Percentiles rank a stretch among this genome's conserved stretches.
Evolutionary conservation across 1,139 yeast species (phyloP).

Genomic region (Kodamaea plutei): DNA sequence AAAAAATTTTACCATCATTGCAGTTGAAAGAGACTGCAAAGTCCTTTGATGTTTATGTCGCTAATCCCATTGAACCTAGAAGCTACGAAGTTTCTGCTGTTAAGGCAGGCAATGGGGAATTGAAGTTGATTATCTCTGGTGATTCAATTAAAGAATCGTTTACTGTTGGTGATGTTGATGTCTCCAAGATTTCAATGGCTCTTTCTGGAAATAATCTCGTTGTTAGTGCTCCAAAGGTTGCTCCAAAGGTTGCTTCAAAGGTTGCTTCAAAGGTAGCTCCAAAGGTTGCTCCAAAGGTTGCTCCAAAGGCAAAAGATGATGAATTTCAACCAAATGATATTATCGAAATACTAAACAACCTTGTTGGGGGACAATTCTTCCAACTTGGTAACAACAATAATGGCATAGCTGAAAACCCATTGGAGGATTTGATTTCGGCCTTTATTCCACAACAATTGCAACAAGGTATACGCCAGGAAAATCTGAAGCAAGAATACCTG

Average conservation of each 20-base stretch:
- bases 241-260: slow-evolving; percentile 1
- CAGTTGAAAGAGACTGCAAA: slow-evolving; percentile 5
- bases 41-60: slow-evolving; percentile 5
- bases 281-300: too few relatives aligned
- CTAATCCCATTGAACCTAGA: slow-evolving; percentile 6
- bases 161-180: slow-evolving; percentile 6
- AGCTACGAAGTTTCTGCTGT: slow-evolving; percentile 8
- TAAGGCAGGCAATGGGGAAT: slow-evolving; percentile 3
- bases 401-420: slow-evolving; percentile 2
- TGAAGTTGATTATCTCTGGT: slow-evolving; percentile 7
- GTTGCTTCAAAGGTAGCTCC: not conserved
- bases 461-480: too few relatives aligned
- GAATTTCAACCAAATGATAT: not conserved
- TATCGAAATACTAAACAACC: not conserved
- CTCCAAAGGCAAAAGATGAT: not conserved
- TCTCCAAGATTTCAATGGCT: slow-evolving; percentile 5
- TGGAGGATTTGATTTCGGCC: slow-evolving; percentile 3
- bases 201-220: slow-evolving; percentile 5
- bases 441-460: slow-evolving; percentile 7
- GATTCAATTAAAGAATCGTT: slow-evolving; percentile 4
- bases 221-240: slow-evolving; percentile 6
- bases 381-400: slow-evolving; percentile 5
- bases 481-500: too few relatives aligned
- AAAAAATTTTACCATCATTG: not conserved
- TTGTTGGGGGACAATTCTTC: slow-evolving; percentile 1